Base-by-base conservation (phyloP, 306 rosid genomes). In the Pterocarpus macrocarpus region DNA sequence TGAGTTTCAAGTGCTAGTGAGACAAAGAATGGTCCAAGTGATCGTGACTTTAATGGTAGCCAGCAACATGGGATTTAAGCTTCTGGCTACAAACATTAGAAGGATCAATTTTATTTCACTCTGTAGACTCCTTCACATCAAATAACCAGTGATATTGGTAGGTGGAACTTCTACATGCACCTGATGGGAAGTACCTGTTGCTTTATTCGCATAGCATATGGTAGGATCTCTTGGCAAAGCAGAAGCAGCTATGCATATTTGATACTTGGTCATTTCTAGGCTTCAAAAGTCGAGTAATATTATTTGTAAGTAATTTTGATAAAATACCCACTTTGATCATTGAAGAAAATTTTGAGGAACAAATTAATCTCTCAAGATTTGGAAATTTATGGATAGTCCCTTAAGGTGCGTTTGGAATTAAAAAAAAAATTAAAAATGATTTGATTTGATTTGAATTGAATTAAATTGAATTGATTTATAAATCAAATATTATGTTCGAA, bases 21-120 rank as follows among this genome's bases (percentile, higher is more conserved):
- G 70, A 58, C 30, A 66, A 28, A 64, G 36, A 12, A 72, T 65
- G 80, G 79, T 73, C 75, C 80, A 32, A n/a, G 61, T 73, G 84
- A 81, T 55, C 2, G 75, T 53, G 52, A 73, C 75, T 32, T 73
- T 32, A 63, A 71, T 52, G 78, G 74, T 41, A 34, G 61, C 74
- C 75, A 73, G 73, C 65, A 8, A 52, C 11, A 41, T 53, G 65
- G 11, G 84, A 66, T 72, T 64, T 34, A 58, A 63, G 2, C 38
- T 61, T 59, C 13, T 33, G 83, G 30, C 14, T 47, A 35, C 55
- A 35, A 35, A 71, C 55, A 22, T n/a, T 15, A 22, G 55, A 71
- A 45, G 44, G 71, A 70, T 28, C 36, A 63, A 64, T 33, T 43
- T 76, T 63, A 76, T 32, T 73, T 38, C 10, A 58, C 13, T 12